Base-by-base conservation (phyloP, 805 yeast species). In the Candida argentea region DNA sequence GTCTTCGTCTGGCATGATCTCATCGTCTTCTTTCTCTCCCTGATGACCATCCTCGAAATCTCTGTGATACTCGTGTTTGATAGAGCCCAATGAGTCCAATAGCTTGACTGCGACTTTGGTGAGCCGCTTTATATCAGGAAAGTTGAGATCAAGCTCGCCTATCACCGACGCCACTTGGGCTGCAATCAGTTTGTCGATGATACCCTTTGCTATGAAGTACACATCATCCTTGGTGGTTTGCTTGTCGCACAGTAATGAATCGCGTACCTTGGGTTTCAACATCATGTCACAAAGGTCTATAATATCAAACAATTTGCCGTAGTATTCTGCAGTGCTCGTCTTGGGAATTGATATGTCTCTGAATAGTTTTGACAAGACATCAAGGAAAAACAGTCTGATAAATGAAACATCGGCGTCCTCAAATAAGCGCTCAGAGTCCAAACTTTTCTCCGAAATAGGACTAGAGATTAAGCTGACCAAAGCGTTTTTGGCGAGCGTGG, bases 311-410 rank as follows among this genome's bases (percentile, higher is more conserved):
- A 79, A 47, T 39, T 72, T 72, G 3, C 73, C 61, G 39, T 77
- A 76, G n/a, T 70, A 52, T 1, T 48, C 40, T n/a, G 57, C 51
- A 10, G 72, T 57, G 3, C 54, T 36, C 2, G 53, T 52, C 3
- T 38, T 34, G 8, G 40, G 26, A 5, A 28, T 16, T 1, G 46
- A 36, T 2, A 73, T 55, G 3, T 76, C 85, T 28, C 65, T 72
- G 25, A 84, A 44, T 0, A 74, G 73, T 37, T 74, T 80, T 20
- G 71, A 60, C 4, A 84, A 50, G 0, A 76, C 64, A 37, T 86
- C 95, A 14, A 75, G 67, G 2, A 83, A 70, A 45, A 79, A 81
- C 41, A 73, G 77, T 32, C 95, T 58, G 16, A 85, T 74, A 43
- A 78, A 76, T 0, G 73, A 61, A 69, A 84, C 66, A 35, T 80